phyloP scores from a whole-genome alignment of 768 basidiomycete genomes.

The Candolleomyces aberdarensis region DNA sequence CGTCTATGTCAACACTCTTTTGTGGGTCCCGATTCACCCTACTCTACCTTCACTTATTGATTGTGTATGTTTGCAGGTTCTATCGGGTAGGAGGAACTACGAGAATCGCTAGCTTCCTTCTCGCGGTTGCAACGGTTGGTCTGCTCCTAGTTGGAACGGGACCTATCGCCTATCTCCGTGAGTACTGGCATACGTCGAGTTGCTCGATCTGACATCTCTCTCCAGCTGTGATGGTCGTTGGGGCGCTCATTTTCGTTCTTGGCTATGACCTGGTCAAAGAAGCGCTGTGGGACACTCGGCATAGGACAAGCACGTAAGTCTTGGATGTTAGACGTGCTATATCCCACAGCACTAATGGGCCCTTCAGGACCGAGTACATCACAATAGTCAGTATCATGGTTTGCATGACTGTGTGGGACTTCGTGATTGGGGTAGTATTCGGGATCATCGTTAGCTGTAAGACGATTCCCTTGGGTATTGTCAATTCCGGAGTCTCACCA shows the following conservation, averaged over 20 bases:
- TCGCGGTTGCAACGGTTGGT: slow-evolving; percentile 68
- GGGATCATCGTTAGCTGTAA: slow-evolving; percentile 89
- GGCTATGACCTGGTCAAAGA: slow-evolving; percentile 95
- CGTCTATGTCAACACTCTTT: slow-evolving; percentile 81
- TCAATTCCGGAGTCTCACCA: too few relatives aligned
- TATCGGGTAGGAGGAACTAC: slow-evolving; percentile 92
- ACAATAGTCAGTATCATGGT: slow-evolving; percentile 86
- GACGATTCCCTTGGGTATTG: too few relatives aligned
- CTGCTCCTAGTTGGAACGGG: slow-evolving; percentile 82
- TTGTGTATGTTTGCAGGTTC: slow-evolving; percentile 45
- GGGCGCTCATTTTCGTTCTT: slow-evolving; percentile 89
- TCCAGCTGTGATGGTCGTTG: slow-evolving; percentile 72
- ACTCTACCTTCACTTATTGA: not conserved
- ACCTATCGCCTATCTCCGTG: slow-evolving; percentile 90
- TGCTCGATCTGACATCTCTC: not conserved
- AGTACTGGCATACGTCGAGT: slow-evolving; percentile 24
- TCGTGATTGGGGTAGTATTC: slow-evolving; percentile 89
- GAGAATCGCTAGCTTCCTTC: slow-evolving; percentile 79
- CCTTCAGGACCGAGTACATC: slow-evolving; percentile 67
- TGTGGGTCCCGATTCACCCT: slow-evolving; percentile 37
- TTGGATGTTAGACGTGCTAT: not conserved
- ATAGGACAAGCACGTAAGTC: slow-evolving; percentile 73
- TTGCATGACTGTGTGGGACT: slow-evolving; percentile 93
- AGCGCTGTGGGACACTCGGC: slow-evolving; percentile 92
- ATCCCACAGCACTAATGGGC: not conserved